Conservation (phyloP, 495 filamentous ascomycete species). For the Tuber indicum region DNA sequence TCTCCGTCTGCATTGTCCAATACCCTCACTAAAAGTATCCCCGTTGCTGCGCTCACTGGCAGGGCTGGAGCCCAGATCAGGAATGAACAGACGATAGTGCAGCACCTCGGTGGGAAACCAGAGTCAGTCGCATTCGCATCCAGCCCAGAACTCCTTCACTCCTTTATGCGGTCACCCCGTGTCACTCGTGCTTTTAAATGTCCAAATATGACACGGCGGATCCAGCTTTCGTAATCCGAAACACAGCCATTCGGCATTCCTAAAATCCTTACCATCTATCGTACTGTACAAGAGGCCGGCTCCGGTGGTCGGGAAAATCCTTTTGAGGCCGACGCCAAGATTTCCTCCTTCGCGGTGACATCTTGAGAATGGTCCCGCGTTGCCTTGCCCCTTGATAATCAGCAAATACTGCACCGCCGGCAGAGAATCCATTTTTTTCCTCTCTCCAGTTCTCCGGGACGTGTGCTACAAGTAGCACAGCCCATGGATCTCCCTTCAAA, state of each 20-base stretch:
- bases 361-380: neutral
- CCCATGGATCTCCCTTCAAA: neutral
- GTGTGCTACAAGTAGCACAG: neutral
- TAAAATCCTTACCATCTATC: neutral
- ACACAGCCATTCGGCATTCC: neutral
- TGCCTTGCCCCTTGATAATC: neutral
- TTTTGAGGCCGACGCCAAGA: neutral
- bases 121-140: neutral
- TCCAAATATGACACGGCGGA: neutral
- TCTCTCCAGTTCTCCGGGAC: neutral
- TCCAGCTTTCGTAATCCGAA: conserved; percentile 4
- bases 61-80: neutral
- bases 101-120: neutral
- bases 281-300: neutral
- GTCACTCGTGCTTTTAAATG: neutral
- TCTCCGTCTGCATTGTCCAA: neutral
- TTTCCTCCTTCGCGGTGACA: neutral
- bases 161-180: neutral
- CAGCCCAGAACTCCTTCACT: neutral
- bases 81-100: neutral
- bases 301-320: neutral
- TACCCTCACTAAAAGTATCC: neutral
- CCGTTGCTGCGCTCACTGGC: neutral
- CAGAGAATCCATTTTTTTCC: neutral
- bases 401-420: neutral